phyloP scores from a whole-genome alignment of 495 filamentous ascomycete species.

The Paragyromitra xinjiangensis region DNA sequence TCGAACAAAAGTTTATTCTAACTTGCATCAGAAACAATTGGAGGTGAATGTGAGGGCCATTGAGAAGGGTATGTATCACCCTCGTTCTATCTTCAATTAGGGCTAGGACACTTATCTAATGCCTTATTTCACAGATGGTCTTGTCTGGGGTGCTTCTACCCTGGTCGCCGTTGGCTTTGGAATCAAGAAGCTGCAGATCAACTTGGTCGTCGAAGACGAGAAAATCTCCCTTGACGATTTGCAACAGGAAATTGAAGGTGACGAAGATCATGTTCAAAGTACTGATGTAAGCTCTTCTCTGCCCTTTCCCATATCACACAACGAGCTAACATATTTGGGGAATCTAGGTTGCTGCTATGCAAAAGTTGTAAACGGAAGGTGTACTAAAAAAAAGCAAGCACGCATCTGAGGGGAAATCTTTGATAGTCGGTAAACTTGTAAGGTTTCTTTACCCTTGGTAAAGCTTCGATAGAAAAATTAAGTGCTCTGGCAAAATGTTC shows the following conservation, averaged over 20 bases:
- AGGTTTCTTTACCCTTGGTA: conserved; percentile 2
- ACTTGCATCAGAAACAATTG: conserved; percentile 71
- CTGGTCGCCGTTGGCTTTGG: conserved; percentile 90
- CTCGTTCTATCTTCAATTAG: neutral
- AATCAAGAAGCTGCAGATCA: conserved; percentile 99
- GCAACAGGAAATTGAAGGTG: conserved; percentile 82
- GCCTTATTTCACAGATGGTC: conserved; percentile 66
- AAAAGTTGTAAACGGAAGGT: conserved; percentile 76
- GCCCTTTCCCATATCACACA: conserved; percentile 19
- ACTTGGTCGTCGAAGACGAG: conserved; percentile 95
- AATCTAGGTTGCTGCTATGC: conserved; percentile 74
- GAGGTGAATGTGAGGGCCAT: conserved; percentile 85
- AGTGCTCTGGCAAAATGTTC: neutral
- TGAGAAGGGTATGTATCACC: conserved; percentile 66
- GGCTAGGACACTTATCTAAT: neutral
- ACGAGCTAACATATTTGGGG: conserved; percentile 40
- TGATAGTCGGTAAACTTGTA: neutral
- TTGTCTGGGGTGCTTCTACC: conserved; percentile 94
- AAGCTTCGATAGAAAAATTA: conserved; percentile 41
- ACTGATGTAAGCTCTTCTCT: conserved; percentile 72
- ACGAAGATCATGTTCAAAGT: conserved; percentile 98
- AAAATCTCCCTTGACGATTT: conserved; percentile 90
- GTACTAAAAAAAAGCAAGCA: conserved; percentile 13
- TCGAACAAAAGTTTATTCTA: conserved; percentile 54
- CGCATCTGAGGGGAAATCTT: neutral